Evolutionary conservation across 176 grass and related monocot species (phyloP).

Genomic region (Zizania latifolia): DNA sequence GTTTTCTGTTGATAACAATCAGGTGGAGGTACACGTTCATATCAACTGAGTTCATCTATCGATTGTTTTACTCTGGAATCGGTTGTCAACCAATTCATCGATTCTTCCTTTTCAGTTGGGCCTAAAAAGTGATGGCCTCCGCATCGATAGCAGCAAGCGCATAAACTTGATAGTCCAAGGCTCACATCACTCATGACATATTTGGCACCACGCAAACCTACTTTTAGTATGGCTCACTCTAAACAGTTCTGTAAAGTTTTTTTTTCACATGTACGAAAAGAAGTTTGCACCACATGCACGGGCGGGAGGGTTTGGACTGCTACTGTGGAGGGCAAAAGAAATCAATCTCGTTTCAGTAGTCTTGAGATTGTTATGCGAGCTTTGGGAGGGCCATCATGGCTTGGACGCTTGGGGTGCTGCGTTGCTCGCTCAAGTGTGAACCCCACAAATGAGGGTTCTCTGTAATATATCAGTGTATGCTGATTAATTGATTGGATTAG

Average conservation of each 20-base stretch:
- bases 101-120: slow-evolving; percentile 70
- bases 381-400: not conserved
- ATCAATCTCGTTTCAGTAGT: slow-evolving; percentile 12
- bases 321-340: slow-evolving; percentile 1
- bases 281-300: slow-evolving; percentile 30
- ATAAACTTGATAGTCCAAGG: slow-evolving; percentile 82
- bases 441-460: slow-evolving; percentile 33
- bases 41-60: slow-evolving; percentile 36
- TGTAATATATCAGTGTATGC: slow-evolving; percentile 48
- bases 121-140: slow-evolving; percentile 62
- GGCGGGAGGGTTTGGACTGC: not conserved
- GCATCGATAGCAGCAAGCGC: slow-evolving; percentile 77
- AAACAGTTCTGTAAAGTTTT: slow-evolving; percentile 38
- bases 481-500: slow-evolving; percentile 50
- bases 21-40: slow-evolving; percentile 77
- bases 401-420: not conserved
- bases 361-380: slow-evolving; percentile 4
- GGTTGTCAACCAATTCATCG: slow-evolving; percentile 41
- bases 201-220: slow-evolving; percentile 40
- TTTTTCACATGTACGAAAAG: slow-evolving; percentile 24
- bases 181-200: slow-evolving; percentile 79
- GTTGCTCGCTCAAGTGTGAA: slow-evolving; percentile 1
- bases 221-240: slow-evolving; percentile 42
- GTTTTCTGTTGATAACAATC: slow-evolving; percentile 87
- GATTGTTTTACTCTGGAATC: slow-evolving; percentile 38